These are phyloP conservation scores for Lomentospora prolificans DNA, from an alignment of 2,329 filamentous ascomycete species.

Conservation along the genomic window DNA sequence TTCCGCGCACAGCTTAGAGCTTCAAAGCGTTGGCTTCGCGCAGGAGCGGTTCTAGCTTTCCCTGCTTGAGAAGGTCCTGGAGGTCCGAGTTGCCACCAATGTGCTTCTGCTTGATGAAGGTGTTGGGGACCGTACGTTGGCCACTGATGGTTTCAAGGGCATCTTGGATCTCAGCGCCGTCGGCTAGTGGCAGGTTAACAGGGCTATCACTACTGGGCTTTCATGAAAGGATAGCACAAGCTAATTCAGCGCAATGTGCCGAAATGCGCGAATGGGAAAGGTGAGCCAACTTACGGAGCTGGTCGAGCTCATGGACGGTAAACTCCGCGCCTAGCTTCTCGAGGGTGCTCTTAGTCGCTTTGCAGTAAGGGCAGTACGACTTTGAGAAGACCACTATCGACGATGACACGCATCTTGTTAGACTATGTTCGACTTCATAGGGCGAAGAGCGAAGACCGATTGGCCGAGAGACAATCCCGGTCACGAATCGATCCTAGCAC, in stretches of 20 bases:
- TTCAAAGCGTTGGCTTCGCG: constrained; percentile 31
- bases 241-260: background rate
- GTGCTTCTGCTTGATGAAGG: constrained; percentile 84
- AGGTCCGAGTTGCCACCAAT: constrained; percentile 95
- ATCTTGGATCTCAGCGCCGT: constrained; percentile 73
- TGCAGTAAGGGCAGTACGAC: constrained; percentile 92
- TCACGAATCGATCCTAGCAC: too few relatives aligned
- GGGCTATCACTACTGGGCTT: too few relatives aligned
- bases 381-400: constrained; percentile 86
- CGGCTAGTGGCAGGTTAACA: constrained; percentile 41
- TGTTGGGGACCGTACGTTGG: constrained; percentile 89
- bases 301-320: constrained; percentile 71
- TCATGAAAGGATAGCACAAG: too few relatives aligned
- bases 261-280: background rate
- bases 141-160: constrained; percentile 70
- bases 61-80: constrained; percentile 41
- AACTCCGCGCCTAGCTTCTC: constrained; percentile 61
- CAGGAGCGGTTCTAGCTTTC: constrained; percentile 31
- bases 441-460: background rate
- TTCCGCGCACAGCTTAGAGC: constrained; percentile 22
- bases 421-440: background rate
- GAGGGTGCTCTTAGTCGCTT: constrained; percentile 65
- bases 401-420: background rate
- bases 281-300: constrained; percentile 54
- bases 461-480: too few relatives aligned